Evolutionary conservation across 345 rosid genomes (phyloP).

Genomic region (Lepidium sativum): DNA sequence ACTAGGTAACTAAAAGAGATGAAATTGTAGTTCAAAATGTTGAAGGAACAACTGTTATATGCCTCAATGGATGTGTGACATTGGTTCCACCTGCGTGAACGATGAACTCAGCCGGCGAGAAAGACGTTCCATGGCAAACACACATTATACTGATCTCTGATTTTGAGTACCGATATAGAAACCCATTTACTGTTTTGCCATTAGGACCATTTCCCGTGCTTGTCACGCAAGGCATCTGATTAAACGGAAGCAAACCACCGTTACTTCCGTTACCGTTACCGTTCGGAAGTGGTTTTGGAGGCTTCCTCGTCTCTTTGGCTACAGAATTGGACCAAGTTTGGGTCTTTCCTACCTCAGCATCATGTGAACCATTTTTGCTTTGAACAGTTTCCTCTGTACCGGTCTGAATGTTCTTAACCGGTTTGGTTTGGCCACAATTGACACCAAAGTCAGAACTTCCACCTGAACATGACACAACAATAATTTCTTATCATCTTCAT

Average conservation of each 20-base stretch:
- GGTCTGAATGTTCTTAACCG: background rate
- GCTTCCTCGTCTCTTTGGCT: constrained; percentile 19
- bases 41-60: constrained; percentile 46
- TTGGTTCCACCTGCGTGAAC: constrained; percentile 57
- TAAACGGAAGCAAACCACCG: constrained; percentile 10
- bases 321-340: background rate
- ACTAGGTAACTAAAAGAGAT: background rate
- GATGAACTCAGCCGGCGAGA: constrained; percentile 68
- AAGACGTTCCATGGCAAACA: constrained; percentile 61
- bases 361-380: background rate
- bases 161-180: constrained; percentile 43
- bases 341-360: background rate
- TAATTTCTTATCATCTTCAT: background rate
- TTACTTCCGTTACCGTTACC: background rate
- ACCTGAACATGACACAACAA: background rate
- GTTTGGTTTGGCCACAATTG: background rate
- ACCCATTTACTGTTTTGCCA: constrained; percentile 66
- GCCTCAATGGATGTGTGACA: constrained; percentile 45
- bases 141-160: constrained; percentile 54
- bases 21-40: constrained; percentile 1
- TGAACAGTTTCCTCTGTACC: background rate
- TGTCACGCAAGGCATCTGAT: constrained; percentile 58
- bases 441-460: background rate
- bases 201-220: constrained; percentile 59
- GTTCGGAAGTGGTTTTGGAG: constrained; percentile 34